These are phyloP conservation scores for Zangia roseola DNA, from an alignment of 768 basidiomycete genomes.

Conservation along the genomic window DNA sequence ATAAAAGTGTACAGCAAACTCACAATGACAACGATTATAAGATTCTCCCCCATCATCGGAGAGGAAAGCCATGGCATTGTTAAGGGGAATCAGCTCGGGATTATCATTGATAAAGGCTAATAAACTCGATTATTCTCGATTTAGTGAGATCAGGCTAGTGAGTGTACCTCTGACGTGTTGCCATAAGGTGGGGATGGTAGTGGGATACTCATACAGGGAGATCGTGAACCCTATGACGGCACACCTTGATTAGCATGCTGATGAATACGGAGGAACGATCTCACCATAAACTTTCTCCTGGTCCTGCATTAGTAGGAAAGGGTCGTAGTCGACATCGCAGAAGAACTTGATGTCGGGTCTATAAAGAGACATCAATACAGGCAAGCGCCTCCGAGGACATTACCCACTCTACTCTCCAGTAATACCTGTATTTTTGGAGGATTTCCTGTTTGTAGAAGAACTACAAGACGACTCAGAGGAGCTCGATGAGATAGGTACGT, in stretches of 20 bases:
- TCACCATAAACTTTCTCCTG: constrained; percentile 81
- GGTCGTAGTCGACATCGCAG: constrained; percentile 78
- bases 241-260: constrained; percentile 25
- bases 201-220: constrained; percentile 71
- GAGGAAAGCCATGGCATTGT: constrained; percentile 73
- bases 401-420: constrained; percentile 87
- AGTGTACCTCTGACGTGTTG: constrained; percentile 59
- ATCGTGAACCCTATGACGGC: constrained; percentile 66
- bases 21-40: constrained; percentile 81
- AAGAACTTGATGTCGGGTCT: constrained; percentile 80
- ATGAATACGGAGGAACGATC: neutral
- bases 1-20: constrained; percentile 26
- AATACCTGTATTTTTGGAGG: constrained; percentile 74
- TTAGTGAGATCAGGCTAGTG: neutral
- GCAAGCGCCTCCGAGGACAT: neutral
- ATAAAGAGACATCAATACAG: constrained; percentile 8
- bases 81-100: constrained; percentile 56
- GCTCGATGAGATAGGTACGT: neutral
- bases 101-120: constrained; percentile 67
- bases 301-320: constrained; percentile 79
- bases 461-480: constrained; percentile 34
- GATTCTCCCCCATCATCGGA: constrained; percentile 66
- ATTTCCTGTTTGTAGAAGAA: constrained; percentile 85
- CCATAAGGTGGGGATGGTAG: constrained; percentile 85
- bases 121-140: neutral